phyloP scores from a whole-genome alignment of 176 grass and related monocot species.

The Musa beccarii region DNA sequence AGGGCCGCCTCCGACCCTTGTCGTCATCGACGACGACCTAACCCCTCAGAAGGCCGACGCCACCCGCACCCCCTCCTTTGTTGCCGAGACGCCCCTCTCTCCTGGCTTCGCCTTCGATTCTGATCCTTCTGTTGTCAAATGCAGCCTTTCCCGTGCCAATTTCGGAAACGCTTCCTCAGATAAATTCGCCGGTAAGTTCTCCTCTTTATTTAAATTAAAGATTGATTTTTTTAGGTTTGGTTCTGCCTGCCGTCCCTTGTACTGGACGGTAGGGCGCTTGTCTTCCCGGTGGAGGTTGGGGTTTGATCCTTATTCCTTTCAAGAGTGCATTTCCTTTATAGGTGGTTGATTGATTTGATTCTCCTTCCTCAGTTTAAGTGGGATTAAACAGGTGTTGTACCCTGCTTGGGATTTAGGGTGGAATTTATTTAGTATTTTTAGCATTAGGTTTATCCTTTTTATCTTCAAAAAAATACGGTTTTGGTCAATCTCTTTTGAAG shows the following conservation, averaged over 20 bases:
- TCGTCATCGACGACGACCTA: constrained; percentile 40
- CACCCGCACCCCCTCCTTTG: neutral
- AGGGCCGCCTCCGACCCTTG: constrained; percentile 8
- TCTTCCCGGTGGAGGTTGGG: too few relatives aligned
- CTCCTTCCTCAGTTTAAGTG: neutral
- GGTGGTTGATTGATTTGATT: neutral
- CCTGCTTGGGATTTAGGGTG: too few relatives aligned
- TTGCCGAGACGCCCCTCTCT: constrained; percentile 21
- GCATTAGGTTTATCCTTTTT: too few relatives aligned
- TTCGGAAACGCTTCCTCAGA: neutral
- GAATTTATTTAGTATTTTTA: too few relatives aligned
- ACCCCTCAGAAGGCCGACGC: constrained; percentile 28
- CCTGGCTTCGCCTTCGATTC: neutral
- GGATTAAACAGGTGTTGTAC: too few relatives aligned
- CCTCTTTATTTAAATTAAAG: neutral
- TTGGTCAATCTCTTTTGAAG: too few relatives aligned
- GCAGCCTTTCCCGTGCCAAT: neutral
- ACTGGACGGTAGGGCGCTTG: too few relatives aligned
- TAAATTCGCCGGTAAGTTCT: constrained; percentile 7
- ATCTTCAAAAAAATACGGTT: too few relatives aligned
- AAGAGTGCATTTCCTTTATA: too few relatives aligned
- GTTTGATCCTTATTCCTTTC: too few relatives aligned
- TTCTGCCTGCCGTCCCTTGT: too few relatives aligned
- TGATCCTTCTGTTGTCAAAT: constrained; percentile 9
- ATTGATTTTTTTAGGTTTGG: too few relatives aligned